These are phyloP conservation scores for Pseudocercospora fijiensis DNA, from an alignment of 2,329 filamentous ascomycete genomes.

Conservation along the genomic window DNA sequence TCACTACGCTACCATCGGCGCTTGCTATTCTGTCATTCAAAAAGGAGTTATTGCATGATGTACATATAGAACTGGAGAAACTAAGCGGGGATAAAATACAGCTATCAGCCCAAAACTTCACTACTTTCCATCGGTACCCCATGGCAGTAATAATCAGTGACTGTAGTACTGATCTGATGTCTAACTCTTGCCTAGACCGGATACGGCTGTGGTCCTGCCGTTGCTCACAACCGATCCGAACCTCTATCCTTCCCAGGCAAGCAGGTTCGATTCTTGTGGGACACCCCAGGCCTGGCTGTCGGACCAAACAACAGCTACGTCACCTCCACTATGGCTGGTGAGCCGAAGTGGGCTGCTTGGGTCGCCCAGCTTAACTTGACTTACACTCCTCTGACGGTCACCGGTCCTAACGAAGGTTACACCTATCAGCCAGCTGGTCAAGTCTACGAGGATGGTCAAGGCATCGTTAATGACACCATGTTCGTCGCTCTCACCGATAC, in stretches of 20 bases:
- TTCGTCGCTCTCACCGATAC: constrained; percentile 74
- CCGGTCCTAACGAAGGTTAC: constrained; percentile 59
- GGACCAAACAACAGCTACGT: constrained; percentile 83
- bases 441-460: constrained; percentile 66
- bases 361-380: constrained; percentile 66
- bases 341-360: constrained; percentile 70
- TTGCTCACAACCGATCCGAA: constrained; percentile 66
- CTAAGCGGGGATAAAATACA: no score
- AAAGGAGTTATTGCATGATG: no score
- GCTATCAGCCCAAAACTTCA: constrained; percentile 47
- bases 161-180: no score
- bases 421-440: constrained; percentile 71
- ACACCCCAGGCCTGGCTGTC: constrained; percentile 63
- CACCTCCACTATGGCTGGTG: constrained; percentile 58
- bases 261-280: constrained; percentile 70
- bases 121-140: no score
- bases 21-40: no score
- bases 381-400: constrained; percentile 61
- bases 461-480: constrained; percentile 70
- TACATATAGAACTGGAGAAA: no score
- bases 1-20: no score
- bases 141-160: no score
- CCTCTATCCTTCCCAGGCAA: constrained; percentile 75
- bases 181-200: constrained; percentile 58
- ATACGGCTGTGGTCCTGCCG: constrained; percentile 61